phyloP scores from a whole-genome alignment of 169 alveolate species.

The Babesia caballi region DNA sequence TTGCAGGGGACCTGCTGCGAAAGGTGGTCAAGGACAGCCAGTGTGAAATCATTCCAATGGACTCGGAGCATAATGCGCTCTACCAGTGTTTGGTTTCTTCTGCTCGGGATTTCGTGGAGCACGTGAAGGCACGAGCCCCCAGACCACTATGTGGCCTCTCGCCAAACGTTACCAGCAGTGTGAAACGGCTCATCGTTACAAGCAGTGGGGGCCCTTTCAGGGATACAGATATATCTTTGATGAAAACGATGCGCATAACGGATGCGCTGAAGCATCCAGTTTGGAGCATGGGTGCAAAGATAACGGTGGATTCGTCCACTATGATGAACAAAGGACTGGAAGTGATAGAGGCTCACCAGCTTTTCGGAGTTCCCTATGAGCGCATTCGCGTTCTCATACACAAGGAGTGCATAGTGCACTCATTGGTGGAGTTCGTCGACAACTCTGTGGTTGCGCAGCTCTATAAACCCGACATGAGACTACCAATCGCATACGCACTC shows the following conservation, averaged over 20 bases:
- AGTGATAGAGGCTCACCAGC: slow-evolving; percentile 82
- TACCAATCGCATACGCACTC: slow-evolving; percentile 75
- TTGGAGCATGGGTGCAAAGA: slow-evolving; percentile 86
- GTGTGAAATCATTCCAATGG: slow-evolving; percentile 74
- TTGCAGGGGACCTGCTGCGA: slow-evolving; percentile 26
- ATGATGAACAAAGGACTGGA: slow-evolving; percentile 86
- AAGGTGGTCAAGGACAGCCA: slow-evolving; percentile 41
- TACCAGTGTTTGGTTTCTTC: slow-evolving; percentile 74
- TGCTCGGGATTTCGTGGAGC: slow-evolving; percentile 31
- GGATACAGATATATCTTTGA: slow-evolving; percentile 31
- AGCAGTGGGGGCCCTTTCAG: slow-evolving; percentile 79
- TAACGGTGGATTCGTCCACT: slow-evolving; percentile 84
- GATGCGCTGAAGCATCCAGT: slow-evolving; percentile 78
- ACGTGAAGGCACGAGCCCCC: slow-evolving; percentile 27
- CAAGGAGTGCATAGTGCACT: slow-evolving; percentile 82
- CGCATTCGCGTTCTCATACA: slow-evolving; percentile 73
- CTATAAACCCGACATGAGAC: slow-evolving; percentile 82
- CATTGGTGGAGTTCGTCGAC: slow-evolving; percentile 79
- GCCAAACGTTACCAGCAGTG: slow-evolving; percentile 17
- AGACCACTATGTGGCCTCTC: slow-evolving; percentile 35
- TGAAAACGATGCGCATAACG: slow-evolving; percentile 49
- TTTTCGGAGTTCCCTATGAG: slow-evolving; percentile 76
- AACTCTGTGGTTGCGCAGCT: slow-evolving; percentile 80
- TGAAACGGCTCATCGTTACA: slow-evolving; percentile 64
- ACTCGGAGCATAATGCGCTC: slow-evolving; percentile 85